Evolutionary conservation across 768 basidiomycete species (phyloP).

Genomic region (Hebeloma cylindrosporum): DNA sequence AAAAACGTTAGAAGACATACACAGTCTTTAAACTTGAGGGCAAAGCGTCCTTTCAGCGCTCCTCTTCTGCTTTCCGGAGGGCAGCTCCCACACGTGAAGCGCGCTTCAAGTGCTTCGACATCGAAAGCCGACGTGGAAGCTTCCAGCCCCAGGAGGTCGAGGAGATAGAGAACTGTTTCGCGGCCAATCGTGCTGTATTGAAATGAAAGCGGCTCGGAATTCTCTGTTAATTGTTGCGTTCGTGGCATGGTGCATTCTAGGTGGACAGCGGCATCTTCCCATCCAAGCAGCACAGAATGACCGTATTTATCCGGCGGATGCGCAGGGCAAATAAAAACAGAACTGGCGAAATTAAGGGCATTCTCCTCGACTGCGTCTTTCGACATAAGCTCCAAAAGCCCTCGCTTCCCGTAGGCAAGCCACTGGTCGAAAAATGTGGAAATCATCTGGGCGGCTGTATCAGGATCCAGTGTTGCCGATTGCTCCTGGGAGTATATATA

Average conservation of each 20-base stretch:
- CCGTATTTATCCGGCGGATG: background rate
- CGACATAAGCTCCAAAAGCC: background rate
- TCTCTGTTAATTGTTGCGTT: too few relatives aligned
- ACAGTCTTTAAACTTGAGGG: constrained; percentile 2
- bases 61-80: too few relatives aligned
- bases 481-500: background rate
- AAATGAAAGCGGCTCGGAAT: too few relatives aligned
- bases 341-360: background rate
- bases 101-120: too few relatives aligned
- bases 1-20: constrained; percentile 1
- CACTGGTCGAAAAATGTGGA: background rate
- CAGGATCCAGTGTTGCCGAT: too few relatives aligned
- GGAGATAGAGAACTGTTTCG: too few relatives aligned
- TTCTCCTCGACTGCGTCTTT: background rate
- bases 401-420: background rate
- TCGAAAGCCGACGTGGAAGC: too few relatives aligned
- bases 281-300: background rate
- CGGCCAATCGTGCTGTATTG: too few relatives aligned
- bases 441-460: too few relatives aligned
- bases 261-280: constrained; percentile 5
- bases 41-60: background rate
- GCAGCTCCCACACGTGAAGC: too few relatives aligned
- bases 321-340: background rate
- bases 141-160: too few relatives aligned
- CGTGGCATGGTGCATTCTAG: constrained; percentile 1